phyloP scores from a whole-genome alignment of 305 asterid species.

The Striga hermonthica region DNA sequence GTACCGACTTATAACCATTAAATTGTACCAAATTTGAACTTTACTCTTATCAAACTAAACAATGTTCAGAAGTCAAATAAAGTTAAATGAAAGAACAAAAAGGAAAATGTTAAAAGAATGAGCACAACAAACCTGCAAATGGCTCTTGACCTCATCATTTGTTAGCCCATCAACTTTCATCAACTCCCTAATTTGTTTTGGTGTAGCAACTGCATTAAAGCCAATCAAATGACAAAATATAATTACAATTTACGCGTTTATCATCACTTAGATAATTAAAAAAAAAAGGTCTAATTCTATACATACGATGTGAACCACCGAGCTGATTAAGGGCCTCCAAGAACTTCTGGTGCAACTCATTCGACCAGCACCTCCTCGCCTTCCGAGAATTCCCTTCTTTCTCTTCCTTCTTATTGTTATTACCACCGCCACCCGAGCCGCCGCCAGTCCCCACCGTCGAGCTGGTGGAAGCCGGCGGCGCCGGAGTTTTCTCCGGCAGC shows the following conservation, averaged over 20 bases:
- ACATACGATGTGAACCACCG: constrained; percentile 85
- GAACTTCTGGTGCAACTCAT: constrained; percentile 72
- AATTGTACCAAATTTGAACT: constrained; percentile 17
- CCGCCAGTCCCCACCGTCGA: constrained; percentile 61
- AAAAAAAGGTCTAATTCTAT: background rate
- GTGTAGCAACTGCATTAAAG: constrained; percentile 70
- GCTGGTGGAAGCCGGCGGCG: constrained; percentile 49
- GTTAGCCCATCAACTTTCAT: constrained; percentile 96
- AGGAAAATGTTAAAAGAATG: background rate
- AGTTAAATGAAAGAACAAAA: background rate
- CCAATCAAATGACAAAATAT: constrained; percentile 14
- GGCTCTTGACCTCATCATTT: constrained; percentile 93
- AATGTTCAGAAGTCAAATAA: background rate
- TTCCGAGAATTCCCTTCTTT: constrained; percentile 60
- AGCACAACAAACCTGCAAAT: constrained; percentile 73
- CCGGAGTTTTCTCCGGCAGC: constrained; percentile 10
- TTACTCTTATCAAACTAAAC: background rate
- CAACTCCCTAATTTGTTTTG: constrained; percentile 84
- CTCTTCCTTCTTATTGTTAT: constrained; percentile 49
- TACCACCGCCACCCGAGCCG: too few relatives aligned
- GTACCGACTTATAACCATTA: constrained; percentile 25
- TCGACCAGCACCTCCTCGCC: constrained; percentile 87
- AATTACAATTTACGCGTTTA: too few relatives aligned
- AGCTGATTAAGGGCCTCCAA: constrained; percentile 76
- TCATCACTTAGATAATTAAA: background rate